phyloP scores from a whole-genome alignment of 2,329 filamentous ascomycete species.

The Coniochaeta prunicola region DNA sequence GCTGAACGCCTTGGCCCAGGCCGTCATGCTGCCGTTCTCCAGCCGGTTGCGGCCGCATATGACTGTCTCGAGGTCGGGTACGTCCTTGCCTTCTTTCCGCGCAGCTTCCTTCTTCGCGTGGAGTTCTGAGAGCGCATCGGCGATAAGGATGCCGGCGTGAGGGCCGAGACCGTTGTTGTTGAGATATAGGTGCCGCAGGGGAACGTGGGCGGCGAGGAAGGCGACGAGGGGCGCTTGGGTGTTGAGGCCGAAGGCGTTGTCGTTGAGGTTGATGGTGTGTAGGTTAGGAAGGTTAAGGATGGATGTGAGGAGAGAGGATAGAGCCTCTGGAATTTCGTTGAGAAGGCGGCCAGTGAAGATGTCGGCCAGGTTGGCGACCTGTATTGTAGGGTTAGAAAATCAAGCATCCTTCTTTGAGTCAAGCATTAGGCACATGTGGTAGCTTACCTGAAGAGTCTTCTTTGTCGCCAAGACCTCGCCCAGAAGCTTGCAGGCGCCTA shows the following conservation, averaged over 20 bases:
- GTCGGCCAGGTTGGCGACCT: conserved; percentile 85
- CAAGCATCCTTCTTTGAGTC: conserved; percentile 2
- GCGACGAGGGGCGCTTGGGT: conserved; percentile 87
- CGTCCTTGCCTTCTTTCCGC: conserved; percentile 60
- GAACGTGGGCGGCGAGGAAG: conserved; percentile 82
- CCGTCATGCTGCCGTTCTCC: conserved; percentile 92
- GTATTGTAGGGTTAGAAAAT: neutral
- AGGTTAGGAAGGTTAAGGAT: conserved; percentile 81
- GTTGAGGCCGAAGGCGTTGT: conserved; percentile 96
- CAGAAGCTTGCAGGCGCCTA: conserved; percentile 78
- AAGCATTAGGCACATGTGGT: neutral
- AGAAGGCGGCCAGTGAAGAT: conserved; percentile 95
- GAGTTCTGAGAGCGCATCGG: conserved; percentile 76
- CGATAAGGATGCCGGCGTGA: conserved; percentile 80
- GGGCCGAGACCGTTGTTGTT: conserved; percentile 98
- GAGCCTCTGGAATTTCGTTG: conserved; percentile 85
- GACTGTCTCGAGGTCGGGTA: conserved; percentile 87
- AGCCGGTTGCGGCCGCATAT: conserved; percentile 94
- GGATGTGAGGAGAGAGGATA: conserved; percentile 77
- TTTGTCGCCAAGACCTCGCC: conserved; percentile 80
- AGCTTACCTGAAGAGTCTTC: conserved; percentile 64
- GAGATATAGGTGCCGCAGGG: conserved; percentile 87
- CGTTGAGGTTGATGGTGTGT: conserved; percentile 88
- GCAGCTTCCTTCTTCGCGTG: conserved; percentile 78
- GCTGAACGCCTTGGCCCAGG: conserved; percentile 83